These are phyloP conservation scores for Candida ipomoeae DNA, from an alignment of 805 yeast species.

Conservation along the genomic window DNA sequence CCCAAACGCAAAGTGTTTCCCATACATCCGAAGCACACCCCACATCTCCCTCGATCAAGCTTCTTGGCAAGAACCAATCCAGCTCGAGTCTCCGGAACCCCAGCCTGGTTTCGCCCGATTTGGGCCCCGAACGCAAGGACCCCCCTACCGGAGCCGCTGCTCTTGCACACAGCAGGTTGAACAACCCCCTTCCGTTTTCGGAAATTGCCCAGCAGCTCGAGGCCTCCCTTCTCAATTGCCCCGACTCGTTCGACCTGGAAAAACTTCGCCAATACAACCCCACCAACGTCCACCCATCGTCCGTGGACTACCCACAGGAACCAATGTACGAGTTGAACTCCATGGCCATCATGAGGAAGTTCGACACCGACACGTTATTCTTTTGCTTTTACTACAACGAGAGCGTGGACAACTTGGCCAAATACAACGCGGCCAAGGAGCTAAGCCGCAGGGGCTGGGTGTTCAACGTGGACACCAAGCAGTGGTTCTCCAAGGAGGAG, in stretches of 20 bases:
- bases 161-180: slow-evolving; percentile 40
- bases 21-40: not conserved
- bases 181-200: slow-evolving; percentile 50
- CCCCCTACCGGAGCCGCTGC: slow-evolving; percentile 14
- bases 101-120: slow-evolving; percentile 11
- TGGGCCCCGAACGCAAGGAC: not conserved
- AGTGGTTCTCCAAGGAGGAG: slow-evolving; percentile 76
- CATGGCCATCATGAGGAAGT: slow-evolving; percentile 56
- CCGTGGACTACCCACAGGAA: slow-evolving; percentile 84
- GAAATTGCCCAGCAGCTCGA: slow-evolving; percentile 60
- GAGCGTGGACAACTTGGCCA: slow-evolving; percentile 30
- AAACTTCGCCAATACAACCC: slow-evolving; percentile 75
- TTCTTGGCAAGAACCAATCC: slow-evolving; percentile 2
- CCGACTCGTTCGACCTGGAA: slow-evolving; percentile 90
- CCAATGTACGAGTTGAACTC: slow-evolving; percentile 67
- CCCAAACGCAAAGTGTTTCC: too few species aligned
- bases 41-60: not conserved
- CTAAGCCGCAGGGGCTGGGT: slow-evolving; percentile 78
- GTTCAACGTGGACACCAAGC: slow-evolving; percentile 62
- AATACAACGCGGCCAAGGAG: slow-evolving; percentile 69
- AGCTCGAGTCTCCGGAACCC: slow-evolving; percentile 1
- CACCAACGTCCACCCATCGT: slow-evolving; percentile 81
- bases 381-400: slow-evolving; percentile 85
- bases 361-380: slow-evolving; percentile 84
- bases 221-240: slow-evolving; percentile 79